Percentiles rank a stretch among this genome's conserved stretches.
These are phyloP conservation scores for Polygonum aviculare DNA, from an alignment of 148 eudicot species.

Conservation along the genomic window DNA sequence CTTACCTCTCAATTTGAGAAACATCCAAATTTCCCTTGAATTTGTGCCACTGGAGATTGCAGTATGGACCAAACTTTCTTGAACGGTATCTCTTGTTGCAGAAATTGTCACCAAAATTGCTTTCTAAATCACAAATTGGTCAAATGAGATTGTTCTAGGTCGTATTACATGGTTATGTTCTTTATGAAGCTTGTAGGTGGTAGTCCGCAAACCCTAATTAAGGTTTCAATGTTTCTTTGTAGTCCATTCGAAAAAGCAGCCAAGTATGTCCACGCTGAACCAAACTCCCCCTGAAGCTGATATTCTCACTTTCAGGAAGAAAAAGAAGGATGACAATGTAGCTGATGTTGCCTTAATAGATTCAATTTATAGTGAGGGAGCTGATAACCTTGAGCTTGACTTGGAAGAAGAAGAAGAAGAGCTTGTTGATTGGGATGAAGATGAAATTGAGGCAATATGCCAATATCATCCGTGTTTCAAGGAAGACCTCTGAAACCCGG, in stretches of 20 bases:
- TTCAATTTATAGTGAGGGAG: conserved; percentile 11
- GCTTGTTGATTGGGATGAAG: conserved; percentile 45
- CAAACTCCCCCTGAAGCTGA: conserved; percentile 45
- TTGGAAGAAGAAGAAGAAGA: conserved; percentile 1
- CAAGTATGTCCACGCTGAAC: conserved; percentile 51
- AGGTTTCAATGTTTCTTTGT: conserved; percentile 11
- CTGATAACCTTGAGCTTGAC: conserved; percentile 13
- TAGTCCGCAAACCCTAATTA: neutral
- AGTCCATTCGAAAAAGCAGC: conserved; percentile 21
- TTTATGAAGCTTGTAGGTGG: neutral
- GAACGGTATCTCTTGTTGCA: no score
- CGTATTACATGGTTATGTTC: neutral
- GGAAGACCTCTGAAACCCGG: conserved; percentile 94
- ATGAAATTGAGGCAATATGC: conserved; percentile 78
- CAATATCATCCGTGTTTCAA: conserved; percentile 50
- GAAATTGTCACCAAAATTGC: no score
- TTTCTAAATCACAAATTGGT: no score
- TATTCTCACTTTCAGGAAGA: conserved; percentile 21
- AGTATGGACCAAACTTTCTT: no score
- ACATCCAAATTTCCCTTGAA: no score
- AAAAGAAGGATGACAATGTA: conserved; percentile 9
- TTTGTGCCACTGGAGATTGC: no score
- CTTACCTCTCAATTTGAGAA: no score
- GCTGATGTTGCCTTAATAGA: conserved; percentile 14
- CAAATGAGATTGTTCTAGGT: neutral